Base-by-base conservation (phyloP, 768 basidiomycete genomes). In the Boletus rubroflammeus region DNA sequence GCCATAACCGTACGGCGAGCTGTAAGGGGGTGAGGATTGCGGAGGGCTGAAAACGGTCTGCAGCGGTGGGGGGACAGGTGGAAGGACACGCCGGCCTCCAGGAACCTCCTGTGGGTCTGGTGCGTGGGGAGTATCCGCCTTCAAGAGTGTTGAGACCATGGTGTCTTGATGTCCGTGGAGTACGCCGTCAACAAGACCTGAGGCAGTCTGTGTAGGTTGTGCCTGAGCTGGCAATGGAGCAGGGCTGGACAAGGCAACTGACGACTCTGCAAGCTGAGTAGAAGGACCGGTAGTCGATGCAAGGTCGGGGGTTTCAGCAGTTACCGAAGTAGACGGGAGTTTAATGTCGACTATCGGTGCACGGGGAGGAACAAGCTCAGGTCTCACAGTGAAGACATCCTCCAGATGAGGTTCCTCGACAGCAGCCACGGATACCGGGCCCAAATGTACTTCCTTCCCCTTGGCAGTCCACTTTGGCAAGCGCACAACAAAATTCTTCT, bases 1-100 rank as follows among this genome's bases (percentile, higher is more conserved):
- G 6, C 77, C 74, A 66, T 81, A 88, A 2, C 74, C 73, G 51
- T 88, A 92, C 15, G 87, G 81, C 9, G 90, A 84, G n/a, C 79
- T 77, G 57, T 81, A 90, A 1, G 78, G 76, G 11, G 87, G 83
- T 1, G 88, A 82, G 3, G 74, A 65, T 35, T 72, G 73, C 15
- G 70, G 67, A 58, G 65, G 67, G 5, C 74, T 70, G 51, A 79
- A 78, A 15, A 70, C 68, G 4, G 78, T 76, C 57, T 78, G 78
- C 9, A 80, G 58, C 25, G 77, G 75, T 26, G 74, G 77, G 1
- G 76, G 73, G 7, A 56, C 69, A 8, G 77, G 71, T 39, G 75
- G 75, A 41, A 68, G 64, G 39, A 67, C 67, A 35, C 69, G 69
- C 32, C 66, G 65, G 6, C 51, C 47, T 0, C 45, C 54, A 55